Base-by-base conservation (phyloP, 108 stramenopile species). In the Fragilariopsis cylindrus region DNA sequence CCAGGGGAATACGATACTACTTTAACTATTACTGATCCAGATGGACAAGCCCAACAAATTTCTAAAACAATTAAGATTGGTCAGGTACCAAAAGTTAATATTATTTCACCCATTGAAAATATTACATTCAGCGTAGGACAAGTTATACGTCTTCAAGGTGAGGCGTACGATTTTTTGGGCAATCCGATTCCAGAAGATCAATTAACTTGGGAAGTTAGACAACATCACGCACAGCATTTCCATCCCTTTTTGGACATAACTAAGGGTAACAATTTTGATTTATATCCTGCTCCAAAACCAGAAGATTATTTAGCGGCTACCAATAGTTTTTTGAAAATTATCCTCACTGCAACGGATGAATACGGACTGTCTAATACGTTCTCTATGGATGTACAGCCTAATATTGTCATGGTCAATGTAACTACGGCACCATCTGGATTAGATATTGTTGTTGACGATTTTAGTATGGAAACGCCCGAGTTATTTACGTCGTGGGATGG, bases 261-360 rank as follows among this genome's bases (percentile, higher is more conserved):
- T 21, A 21, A 9, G 4, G 81, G 70, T 4, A 81, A 77, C 48
- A 72, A 73, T 45, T 48, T 81, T 16, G 65, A 45, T 11, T 42
- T 77, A 30, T 58, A 49, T 40, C 47, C 71, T 9, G 81, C 81
- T 54, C 81, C 81, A 44, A 18, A 30, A n/a, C 81, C 81, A 7
- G 81, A 81, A 53, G 81, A 81, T 54, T 81, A 73, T 58, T 21
- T 65, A 16, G 81, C 81, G 40, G 71, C 81, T 12, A 53, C 67
- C 16, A 76, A 74, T 12, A 81, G 81, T 49, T 73, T 71, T 60
- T 58, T 81, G 16, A 71, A 77, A 56, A 63, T 76, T 0, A 41
- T 81, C 15, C 70, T 81, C 15, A 77, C 70, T 12, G 81, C 72
- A 39, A 73, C 57, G 1, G 76, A 76, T 49, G 19, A 19, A n/a